phyloP scores from a whole-genome alignment of 1,139 yeast genomes.

The Zygoascus meyerae region DNA sequence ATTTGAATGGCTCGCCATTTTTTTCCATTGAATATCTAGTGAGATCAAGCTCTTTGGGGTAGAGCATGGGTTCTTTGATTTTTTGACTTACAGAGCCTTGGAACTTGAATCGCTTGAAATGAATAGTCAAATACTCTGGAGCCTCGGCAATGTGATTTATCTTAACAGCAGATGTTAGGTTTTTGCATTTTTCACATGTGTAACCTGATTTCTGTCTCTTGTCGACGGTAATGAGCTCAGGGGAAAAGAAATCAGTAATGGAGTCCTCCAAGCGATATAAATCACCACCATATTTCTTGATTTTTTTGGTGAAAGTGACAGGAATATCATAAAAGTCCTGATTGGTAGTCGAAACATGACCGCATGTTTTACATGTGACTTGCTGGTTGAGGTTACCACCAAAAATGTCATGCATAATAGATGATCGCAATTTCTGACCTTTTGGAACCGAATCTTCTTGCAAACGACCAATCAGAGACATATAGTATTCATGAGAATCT shows the following conservation, averaged over 20 bases:
- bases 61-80: conserved; percentile 78
- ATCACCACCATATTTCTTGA: conserved; percentile 40
- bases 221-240: conserved; percentile 67
- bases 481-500: conserved; percentile 94
- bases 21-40: conserved; percentile 48
- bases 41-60: conserved; percentile 71
- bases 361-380: conserved; percentile 77
- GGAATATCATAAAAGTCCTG: conserved; percentile 94
- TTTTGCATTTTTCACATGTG: conserved; percentile 80
- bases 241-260: conserved; percentile 71
- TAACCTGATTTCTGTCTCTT: conserved; percentile 50
- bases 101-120: conserved; percentile 84
- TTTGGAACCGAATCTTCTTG: conserved; percentile 92
- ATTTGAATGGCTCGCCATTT: conserved; percentile 40
- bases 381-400: conserved; percentile 85
- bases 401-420: conserved; percentile 84
- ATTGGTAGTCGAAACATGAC: conserved; percentile 75
- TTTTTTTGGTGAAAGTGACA: conserved; percentile 36
- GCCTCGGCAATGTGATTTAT: conserved; percentile 68
- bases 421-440: conserved; percentile 72
- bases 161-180: conserved; percentile 71
- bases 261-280: conserved; percentile 66
- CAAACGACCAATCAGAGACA: conserved; percentile 79
- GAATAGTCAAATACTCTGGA: conserved; percentile 83
- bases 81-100: conserved; percentile 61